Conservation (phyloP, 2,329 filamentous ascomycete genomes). For the Pseudocercospora eumusae region DNA sequence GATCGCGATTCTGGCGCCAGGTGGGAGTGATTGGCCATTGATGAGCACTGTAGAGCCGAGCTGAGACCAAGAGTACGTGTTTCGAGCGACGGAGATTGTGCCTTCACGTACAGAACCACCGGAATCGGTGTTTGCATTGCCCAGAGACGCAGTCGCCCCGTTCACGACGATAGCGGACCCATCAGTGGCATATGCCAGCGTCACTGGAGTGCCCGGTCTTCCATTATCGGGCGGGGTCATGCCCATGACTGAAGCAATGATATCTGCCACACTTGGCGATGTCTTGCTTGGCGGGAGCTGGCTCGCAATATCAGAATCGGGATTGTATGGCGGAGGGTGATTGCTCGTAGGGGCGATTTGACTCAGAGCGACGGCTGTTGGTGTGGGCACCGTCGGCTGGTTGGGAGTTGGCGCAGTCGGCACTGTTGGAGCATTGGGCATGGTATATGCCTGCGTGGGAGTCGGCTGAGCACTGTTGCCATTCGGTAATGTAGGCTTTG, state of each 20-base stretch:
- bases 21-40: slow-evolving; percentile 7
- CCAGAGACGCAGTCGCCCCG: slow-evolving; percentile 1
- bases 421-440: not conserved
- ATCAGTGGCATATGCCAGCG: slow-evolving; percentile 2
- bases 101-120: not conserved
- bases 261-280: slow-evolving; percentile 6
- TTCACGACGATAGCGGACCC: slow-evolving; percentile 12
- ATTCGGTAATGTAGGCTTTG: slow-evolving; percentile 16
- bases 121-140: not conserved
- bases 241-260: slow-evolving; percentile 14
- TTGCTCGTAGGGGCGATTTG: not conserved
- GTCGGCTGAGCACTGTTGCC: slow-evolving; percentile 10
- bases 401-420: not conserved
- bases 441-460: not conserved
- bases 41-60: slow-evolving; percentile 5
- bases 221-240: slow-evolving; percentile 7
- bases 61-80: not conserved
- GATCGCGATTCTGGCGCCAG: not conserved
- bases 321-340: not conserved
- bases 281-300: slow-evolving; percentile 7
- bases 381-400: not conserved
- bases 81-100: not conserved
- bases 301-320: not conserved
- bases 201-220: not conserved
- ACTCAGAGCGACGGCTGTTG: not conserved